Base-by-base conservation (phyloP, 2,329 filamentous ascomycete genomes). In the Polytolypa hystricis region DNA sequence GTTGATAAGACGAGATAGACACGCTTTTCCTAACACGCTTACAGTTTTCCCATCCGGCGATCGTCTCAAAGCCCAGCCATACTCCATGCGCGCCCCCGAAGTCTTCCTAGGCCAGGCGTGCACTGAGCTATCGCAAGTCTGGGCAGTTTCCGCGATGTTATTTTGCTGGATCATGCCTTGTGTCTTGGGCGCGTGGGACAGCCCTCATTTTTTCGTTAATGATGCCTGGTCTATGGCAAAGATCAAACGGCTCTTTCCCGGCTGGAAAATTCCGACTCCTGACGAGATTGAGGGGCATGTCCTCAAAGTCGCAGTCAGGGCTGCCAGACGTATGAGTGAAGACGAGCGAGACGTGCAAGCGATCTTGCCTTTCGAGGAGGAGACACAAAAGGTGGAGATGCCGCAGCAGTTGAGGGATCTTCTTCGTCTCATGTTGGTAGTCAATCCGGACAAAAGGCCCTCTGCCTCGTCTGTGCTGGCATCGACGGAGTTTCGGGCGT, bases 301-400 rank as follows among this genome's bases (percentile, higher is more conserved):
- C 20, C 39, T 32, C 30, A 37, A 40, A 40, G 5, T 12, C 12
- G 41, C 32, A 36, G 37, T 43, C 25, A 29, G 33, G 19, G n/a
- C 25, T 10, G 41, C 36, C 17, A 42, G 25, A 34, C 11, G n/a
- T n/a, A 7, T 25, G 7, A 25, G 21, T 25, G 21, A 25, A 25
- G 21, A 25, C 7, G 21, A 25, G 21, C 7, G n/a, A 25, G n/a
- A 7, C 21, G 7, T 25, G 7, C 7, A 7, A 25, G 21, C 21
- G 7, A n/a, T n/a, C n/a, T n/a, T 25, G 21, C 21, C 21, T 93
- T 58, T 94, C 10, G 35, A 44, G 16, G 30, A 40, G 11, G 42
- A 44, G 31, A 39, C 30, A 23, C 37, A 20, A 39, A 42, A 41
- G 17, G 25, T 42, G 26, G 37, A 40, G 23, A 46, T 42, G 29